phyloP scores from a whole-genome alignment of 2,329 filamentous ascomycete genomes.

The Stemphylium vesicarium region DNA sequence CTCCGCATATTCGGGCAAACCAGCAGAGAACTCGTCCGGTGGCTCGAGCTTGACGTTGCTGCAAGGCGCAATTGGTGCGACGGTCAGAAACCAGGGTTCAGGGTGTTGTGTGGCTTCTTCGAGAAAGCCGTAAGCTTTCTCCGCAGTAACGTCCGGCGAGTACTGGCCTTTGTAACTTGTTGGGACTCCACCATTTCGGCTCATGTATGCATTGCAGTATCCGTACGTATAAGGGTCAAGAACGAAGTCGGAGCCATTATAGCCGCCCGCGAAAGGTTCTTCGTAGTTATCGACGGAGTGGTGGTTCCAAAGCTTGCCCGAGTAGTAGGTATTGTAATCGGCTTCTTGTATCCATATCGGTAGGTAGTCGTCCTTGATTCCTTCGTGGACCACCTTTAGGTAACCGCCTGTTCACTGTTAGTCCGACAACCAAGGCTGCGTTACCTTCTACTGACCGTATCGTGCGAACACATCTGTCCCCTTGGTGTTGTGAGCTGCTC shows the following conservation, averaged over 20 bases:
- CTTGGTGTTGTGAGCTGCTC: background rate
- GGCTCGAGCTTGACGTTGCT: conserved; percentile 35
- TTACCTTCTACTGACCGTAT: background rate
- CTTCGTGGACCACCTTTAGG: conserved; percentile 68
- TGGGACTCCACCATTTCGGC: conserved; percentile 63
- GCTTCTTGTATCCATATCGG: conserved; percentile 70
- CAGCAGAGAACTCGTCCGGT: background rate
- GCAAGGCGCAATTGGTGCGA: conserved; percentile 71
- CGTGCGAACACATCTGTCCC: background rate
- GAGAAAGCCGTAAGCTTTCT: conserved; percentile 65
- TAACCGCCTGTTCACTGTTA: conserved; percentile 58
- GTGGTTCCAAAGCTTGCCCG: conserved; percentile 71
- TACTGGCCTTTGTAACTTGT: conserved; percentile 62
- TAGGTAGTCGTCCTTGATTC: conserved; percentile 69
- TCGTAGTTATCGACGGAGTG: conserved; percentile 67
- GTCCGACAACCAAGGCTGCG: background rate
- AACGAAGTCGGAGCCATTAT: conserved; percentile 64
- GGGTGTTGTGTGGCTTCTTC: conserved; percentile 56
- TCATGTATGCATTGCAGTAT: conserved; percentile 69
- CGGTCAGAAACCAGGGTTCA: conserved; percentile 58
- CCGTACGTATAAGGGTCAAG: conserved; percentile 66
- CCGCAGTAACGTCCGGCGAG: conserved; percentile 63
- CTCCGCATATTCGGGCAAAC: background rate
- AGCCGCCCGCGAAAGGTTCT: conserved; percentile 62
- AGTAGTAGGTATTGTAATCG: conserved; percentile 73